Conservation (phyloP, 2,329 filamentous ascomycete species). For the Aureobasidium musti region DNA sequence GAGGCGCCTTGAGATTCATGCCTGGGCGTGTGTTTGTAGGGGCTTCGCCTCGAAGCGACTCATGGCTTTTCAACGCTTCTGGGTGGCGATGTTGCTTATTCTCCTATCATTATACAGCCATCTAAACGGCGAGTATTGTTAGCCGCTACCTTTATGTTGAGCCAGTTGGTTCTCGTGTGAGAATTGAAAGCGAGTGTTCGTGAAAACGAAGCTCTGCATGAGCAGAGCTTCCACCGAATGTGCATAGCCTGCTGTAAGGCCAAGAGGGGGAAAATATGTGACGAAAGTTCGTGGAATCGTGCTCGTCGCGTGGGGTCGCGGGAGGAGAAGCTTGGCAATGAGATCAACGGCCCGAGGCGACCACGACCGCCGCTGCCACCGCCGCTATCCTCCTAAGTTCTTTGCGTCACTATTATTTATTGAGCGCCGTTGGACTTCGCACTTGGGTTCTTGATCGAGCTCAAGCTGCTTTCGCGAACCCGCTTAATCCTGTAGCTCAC, state of each 20-base stretch:
- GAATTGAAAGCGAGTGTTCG: neutral
- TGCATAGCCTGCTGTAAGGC: neutral
- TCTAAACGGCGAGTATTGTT: neutral
- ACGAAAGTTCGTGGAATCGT: neutral
- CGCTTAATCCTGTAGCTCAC: neutral
- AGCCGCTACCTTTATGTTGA: neutral
- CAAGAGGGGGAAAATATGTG: neutral
- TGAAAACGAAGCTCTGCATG: neutral
- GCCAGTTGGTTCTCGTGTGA: neutral
- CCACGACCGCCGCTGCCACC: too few relatives aligned
- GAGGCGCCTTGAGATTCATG: neutral
- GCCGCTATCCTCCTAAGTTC: too few relatives aligned
- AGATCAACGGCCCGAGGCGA: neutral
- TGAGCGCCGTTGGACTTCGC: neutral
- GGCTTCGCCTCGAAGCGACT: neutral
- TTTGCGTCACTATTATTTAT: slow-evolving; percentile 5
- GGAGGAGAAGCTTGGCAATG: slow-evolving; percentile 5
- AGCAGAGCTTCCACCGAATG: too few relatives aligned
- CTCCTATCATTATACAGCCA: neutral
- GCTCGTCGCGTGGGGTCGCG: neutral
- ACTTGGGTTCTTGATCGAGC: neutral
- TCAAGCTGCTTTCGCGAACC: neutral
- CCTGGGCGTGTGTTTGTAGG: neutral
- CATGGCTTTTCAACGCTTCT: slow-evolving; percentile 11
- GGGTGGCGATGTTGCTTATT: slow-evolving; percentile 2